These are phyloP conservation scores for Suhomyces faveliae DNA, from an alignment of 805 yeast species.

Conservation along the genomic window DNA sequence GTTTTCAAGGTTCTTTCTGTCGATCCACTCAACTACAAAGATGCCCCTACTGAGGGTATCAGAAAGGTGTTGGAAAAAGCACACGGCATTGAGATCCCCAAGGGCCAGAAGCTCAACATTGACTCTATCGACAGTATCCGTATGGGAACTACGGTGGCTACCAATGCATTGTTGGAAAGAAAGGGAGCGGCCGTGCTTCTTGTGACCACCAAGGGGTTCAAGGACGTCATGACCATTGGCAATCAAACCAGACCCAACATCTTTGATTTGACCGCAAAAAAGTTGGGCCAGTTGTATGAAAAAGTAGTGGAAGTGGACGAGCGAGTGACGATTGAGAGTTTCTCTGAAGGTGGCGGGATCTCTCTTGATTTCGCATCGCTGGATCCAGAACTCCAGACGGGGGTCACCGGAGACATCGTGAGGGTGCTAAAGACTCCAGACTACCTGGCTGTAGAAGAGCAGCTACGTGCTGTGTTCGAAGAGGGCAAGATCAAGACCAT, in stretches of 20 bases:
- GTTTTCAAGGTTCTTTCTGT: conserved; percentile 81
- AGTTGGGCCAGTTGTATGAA: conserved; percentile 70
- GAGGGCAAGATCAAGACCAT: conserved; percentile 25
- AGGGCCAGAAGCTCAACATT: conserved; percentile 56
- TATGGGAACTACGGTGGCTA: conserved; percentile 95
- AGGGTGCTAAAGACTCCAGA: conserved; percentile 33
- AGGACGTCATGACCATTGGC: conserved; percentile 79
- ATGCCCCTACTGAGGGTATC: conserved; percentile 92
- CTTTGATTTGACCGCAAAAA: conserved; percentile 75
- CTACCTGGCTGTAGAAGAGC: conserved; percentile 17
- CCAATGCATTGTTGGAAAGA: conserved; percentile 89
- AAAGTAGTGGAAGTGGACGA: conserved; percentile 84
- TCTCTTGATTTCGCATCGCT: conserved; percentile 15
- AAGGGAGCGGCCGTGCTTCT: conserved; percentile 89
- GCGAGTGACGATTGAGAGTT: conserved; percentile 76
- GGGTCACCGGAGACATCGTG: conserved; percentile 34
- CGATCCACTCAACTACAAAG: conserved; percentile 82
- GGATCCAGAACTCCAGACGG: conserved; percentile 34
- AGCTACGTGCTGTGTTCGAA: conserved; percentile 26
- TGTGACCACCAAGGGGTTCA: conserved; percentile 84
- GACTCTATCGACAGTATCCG: conserved; percentile 65
- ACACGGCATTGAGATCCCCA: conserved; percentile 53
- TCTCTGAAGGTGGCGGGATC: conserved; percentile 66
- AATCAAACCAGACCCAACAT: conserved; percentile 90
- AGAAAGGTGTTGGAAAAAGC: conserved; percentile 69